Base-by-base conservation (phyloP, 495 filamentous ascomycete genomes). In the Neurospora pannonica region DNA sequence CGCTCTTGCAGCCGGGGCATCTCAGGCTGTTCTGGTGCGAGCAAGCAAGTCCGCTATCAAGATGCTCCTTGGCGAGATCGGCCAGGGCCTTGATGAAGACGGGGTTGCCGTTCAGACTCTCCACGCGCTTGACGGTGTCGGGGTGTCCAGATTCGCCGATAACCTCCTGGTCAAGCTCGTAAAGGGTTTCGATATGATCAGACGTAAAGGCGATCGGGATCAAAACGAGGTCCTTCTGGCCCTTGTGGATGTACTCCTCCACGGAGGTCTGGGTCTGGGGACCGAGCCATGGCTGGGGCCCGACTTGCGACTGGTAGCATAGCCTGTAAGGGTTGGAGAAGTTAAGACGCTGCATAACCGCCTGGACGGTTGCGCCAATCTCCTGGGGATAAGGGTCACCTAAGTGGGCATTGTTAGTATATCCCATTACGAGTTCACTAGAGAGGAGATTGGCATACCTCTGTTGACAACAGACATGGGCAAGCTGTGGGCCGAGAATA, bases 231-330 rank as follows among this genome's bases (percentile, higher is more conserved):
- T 99, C 93, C 38, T 91, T 95, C 79, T 97, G 92, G 3, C 94
- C 95, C 80, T 96, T 94, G 78, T 92, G 90, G 72, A 98, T 91
- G 78, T 97, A 97, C 40, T 92, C 86, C 79, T 94, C 88, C 17
- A 99, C 97, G 0, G 97, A 95, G 74, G 90, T 90, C 75, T 89
- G 89, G 1, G 97, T 98, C 82, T 98, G 97, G 38, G 97, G 94
- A 15, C 97, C 97, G 6, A 98, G 89, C 97, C 97, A 99, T 21
- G 97, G 92, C 39, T 89, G 91, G 3, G 97, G 97, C 19, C 97
- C 97, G 71, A 99, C 97, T 81, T 99, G 97, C 31, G 94, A 97
- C 83, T 99, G 97, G 96, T 96, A 99, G 79, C 94, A 94, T 38
- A 99, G 86, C 28, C 97, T 90, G 82, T 97, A 98, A 3, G 93